These are phyloP conservation scores for Phytomonas sp. DNA, from an alignment of 208 protist genomes.

Conservation along the genomic window DNA sequence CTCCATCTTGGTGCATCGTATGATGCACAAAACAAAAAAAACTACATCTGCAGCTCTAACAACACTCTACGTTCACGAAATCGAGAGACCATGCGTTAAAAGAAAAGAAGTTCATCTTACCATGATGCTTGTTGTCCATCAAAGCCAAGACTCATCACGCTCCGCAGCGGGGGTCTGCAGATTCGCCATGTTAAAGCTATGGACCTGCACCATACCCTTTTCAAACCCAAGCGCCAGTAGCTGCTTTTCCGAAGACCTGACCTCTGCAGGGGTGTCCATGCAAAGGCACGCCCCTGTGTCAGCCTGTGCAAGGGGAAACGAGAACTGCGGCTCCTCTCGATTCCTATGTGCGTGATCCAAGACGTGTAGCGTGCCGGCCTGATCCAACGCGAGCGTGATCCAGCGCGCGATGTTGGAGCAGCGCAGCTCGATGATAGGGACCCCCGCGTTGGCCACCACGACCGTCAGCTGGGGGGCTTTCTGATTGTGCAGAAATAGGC, in stretches of 20 bases:
- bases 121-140: conserved; percentile 5
- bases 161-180: conserved; percentile 33
- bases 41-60: background rate
- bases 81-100: conserved; percentile 1
- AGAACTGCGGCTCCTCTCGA: conserved; percentile 44
- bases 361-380: conserved; percentile 51
- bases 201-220: conserved; percentile 65
- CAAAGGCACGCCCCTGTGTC: conserved; percentile 56
- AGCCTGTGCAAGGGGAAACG: conserved; percentile 33
- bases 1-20: background rate
- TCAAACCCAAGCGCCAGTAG: conserved; percentile 64
- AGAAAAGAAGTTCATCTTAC: conserved; percentile 3
- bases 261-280: conserved; percentile 45
- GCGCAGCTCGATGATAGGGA: conserved; percentile 39
- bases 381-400: conserved; percentile 65
- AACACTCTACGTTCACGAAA: background rate
- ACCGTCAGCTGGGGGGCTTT: conserved; percentile 57
- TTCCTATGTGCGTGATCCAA: conserved; percentile 49
- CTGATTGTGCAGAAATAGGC: conserved; percentile 48
- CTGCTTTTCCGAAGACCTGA: conserved; percentile 34
- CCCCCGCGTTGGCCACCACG: conserved; percentile 19
- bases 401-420: conserved; percentile 41
- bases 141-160: conserved; percentile 64
- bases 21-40: conserved; percentile 4
- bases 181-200: conserved; percentile 37